These are phyloP conservation scores for Gastrolobium villosum DNA, from an alignment of 306 rosid species.

Conservation along the genomic window DNA sequence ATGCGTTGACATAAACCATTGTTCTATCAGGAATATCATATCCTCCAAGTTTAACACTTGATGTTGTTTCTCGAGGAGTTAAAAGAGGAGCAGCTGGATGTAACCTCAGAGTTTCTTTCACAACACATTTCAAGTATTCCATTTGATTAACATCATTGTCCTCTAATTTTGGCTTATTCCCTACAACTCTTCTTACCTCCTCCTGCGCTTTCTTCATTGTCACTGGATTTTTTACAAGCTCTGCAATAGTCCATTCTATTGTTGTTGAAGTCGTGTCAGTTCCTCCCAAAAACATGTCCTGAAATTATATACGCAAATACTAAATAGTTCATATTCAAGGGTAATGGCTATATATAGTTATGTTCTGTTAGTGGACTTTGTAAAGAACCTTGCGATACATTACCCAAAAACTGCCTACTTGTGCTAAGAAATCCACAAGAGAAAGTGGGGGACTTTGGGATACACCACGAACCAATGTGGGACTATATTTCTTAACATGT, in stretches of 20 bases:
- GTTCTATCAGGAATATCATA: constrained; percentile 56
- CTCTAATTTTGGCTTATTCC: constrained; percentile 49
- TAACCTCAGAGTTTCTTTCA: constrained; percentile 59
- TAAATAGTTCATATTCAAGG: constrained; percentile 17
- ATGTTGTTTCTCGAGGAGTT: constrained; percentile 51
- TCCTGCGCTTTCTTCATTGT: constrained; percentile 59
- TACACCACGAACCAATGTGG: no score
- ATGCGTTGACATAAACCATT: constrained; percentile 50
- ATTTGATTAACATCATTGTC: constrained; percentile 52
- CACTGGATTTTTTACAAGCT: constrained; percentile 28
- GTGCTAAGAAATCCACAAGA: no score
- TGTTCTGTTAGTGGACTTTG: not conserved
- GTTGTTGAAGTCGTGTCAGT: constrained; percentile 55
- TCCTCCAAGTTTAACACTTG: constrained; percentile 43
- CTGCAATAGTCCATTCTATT: constrained; percentile 60
- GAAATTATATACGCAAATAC: not conserved
- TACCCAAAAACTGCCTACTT: no score
- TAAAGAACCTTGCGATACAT: no score
- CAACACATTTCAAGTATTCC: constrained; percentile 58
- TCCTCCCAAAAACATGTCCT: constrained; percentile 63
- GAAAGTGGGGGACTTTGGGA: no score
- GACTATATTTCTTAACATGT: no score
- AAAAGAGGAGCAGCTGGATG: constrained; percentile 62
- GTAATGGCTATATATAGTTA: not conserved
- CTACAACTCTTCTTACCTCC: constrained; percentile 63